phyloP scores from a whole-genome alignment of 179 eudicot genomes.

The Spergularia azorica region DNA sequence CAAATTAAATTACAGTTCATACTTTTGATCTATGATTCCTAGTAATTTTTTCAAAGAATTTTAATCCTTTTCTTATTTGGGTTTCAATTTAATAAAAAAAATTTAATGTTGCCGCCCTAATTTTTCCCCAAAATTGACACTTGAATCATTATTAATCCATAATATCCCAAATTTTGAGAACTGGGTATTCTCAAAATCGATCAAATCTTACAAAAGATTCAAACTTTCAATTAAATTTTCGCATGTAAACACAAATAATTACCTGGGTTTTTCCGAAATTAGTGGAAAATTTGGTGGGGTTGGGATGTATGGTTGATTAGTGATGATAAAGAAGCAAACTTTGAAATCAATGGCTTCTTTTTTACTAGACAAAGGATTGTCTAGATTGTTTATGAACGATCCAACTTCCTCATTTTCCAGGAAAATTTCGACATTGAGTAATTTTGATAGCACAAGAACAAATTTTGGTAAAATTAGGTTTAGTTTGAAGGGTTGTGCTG shows the following conservation, averaged over 20 bases:
- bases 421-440: constrained; percentile 20
- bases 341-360: constrained; percentile 36
- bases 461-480: constrained; percentile 21
- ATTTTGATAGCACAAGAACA: constrained; percentile 6
- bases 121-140: not conserved
- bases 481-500: constrained; percentile 30
- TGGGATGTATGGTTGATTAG: constrained; percentile 27
- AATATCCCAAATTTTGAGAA: not conserved
- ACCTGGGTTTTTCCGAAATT: constrained; percentile 17
- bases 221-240: not conserved
- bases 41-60: too few relatives aligned
- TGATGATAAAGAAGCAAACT: constrained; percentile 33
- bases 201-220: constrained; percentile 6
- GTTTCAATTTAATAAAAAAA: not conserved
- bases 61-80: not conserved
- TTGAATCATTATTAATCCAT: not conserved
- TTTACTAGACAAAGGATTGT: constrained; percentile 34
- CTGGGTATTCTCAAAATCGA: not conserved
- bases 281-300: not conserved
- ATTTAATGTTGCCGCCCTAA: not conserved
- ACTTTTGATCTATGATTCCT: constrained; percentile 12
- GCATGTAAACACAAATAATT: not conserved
- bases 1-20: not conserved
- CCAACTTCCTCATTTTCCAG: constrained; percentile 13
- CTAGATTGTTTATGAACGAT: constrained; percentile 26